Evolutionary conservation across 257 asterid genomes (phyloP).

Genomic region (Forsythia viridissima): DNA sequence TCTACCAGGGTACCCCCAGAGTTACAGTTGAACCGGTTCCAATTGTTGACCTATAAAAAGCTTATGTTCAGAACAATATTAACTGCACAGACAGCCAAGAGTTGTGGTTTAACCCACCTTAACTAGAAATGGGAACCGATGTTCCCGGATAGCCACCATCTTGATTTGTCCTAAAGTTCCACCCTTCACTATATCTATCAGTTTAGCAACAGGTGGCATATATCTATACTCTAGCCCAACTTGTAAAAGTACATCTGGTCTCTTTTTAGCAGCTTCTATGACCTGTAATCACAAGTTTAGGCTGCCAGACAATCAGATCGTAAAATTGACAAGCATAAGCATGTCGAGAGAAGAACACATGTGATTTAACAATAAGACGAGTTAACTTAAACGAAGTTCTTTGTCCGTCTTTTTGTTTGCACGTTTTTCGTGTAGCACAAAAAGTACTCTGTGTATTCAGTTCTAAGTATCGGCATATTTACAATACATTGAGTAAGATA

Average conservation of each 20-base stretch:
- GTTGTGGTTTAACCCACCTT: slow-evolving; percentile 49
- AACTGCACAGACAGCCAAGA: slow-evolving; percentile 12
- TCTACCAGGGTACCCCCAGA: slow-evolving; percentile 93
- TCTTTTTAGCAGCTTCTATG: slow-evolving; percentile 65
- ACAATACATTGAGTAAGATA: no score
- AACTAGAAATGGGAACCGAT: slow-evolving; percentile 91
- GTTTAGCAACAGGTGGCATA: slow-evolving; percentile 95
- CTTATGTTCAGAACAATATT: slow-evolving; percentile 20
- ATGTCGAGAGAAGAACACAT: neutral
- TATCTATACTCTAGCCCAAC: slow-evolving; percentile 95
- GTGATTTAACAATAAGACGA: neutral
- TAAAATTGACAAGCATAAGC: neutral
- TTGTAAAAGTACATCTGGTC: slow-evolving; percentile 76
- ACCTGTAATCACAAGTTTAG: slow-evolving; percentile 47
- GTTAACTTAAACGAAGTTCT: neutral
- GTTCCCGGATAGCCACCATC: slow-evolving; percentile 95
- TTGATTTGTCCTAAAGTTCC: slow-evolving; percentile 71
- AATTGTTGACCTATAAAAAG: slow-evolving; percentile 70
- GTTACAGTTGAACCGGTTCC: slow-evolving; percentile 95
- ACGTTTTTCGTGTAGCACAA: no score
- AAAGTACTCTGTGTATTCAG: no score
- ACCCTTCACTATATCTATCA: slow-evolving; percentile 69
- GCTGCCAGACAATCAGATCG: neutral
- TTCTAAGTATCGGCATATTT: neutral
- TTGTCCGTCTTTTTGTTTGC: neutral